Evolutionary conservation across 2,329 filamentous ascomycete genomes (phyloP).

Genomic region (Beauveria brongniartii): DNA sequence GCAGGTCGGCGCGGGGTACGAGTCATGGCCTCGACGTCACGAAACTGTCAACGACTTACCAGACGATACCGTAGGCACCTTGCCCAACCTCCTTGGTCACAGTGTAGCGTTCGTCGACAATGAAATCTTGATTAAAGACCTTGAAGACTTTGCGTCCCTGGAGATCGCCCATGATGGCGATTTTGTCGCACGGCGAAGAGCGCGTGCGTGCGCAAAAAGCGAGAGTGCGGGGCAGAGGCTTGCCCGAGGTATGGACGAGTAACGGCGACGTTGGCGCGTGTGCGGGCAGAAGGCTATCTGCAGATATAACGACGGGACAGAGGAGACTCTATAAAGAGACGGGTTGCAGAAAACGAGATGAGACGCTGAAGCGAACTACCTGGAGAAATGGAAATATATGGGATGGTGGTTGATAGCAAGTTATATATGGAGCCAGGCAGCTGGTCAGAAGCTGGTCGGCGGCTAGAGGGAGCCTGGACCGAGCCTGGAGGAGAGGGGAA

Average conservation of each 20-base stretch:
- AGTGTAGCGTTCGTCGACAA: conserved; percentile 95
- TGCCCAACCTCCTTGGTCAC: conserved; percentile 98
- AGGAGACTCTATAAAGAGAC: neutral
- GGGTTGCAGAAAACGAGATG: neutral
- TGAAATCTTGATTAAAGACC: conserved; percentile 99
- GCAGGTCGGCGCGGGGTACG: conserved; percentile 13
- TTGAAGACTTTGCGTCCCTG: conserved; percentile 82
- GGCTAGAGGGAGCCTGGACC: neutral
- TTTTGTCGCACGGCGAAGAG: conserved; percentile 7
- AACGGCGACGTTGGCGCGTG: neutral
- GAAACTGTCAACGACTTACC: conserved; percentile 45
- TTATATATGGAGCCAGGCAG: conserved; percentile 1
- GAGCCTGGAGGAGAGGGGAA: too few relatives aligned
- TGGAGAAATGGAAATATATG: neutral
- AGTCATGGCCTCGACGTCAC: neutral
- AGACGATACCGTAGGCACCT: conserved; percentile 97
- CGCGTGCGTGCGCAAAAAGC: conserved; percentile 9
- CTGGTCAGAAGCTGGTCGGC: neutral
- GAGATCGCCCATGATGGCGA: conserved; percentile 28
- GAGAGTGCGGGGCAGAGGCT: conserved; percentile 2
- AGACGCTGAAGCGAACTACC: neutral
- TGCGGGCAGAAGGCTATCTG: neutral
- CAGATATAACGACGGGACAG: neutral
- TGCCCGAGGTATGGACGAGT: neutral
- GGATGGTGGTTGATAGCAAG: conserved; percentile 4